phyloP scores from a whole-genome alignment of 352 stramenopile species.

The Globisporangium radiosum region DNA sequence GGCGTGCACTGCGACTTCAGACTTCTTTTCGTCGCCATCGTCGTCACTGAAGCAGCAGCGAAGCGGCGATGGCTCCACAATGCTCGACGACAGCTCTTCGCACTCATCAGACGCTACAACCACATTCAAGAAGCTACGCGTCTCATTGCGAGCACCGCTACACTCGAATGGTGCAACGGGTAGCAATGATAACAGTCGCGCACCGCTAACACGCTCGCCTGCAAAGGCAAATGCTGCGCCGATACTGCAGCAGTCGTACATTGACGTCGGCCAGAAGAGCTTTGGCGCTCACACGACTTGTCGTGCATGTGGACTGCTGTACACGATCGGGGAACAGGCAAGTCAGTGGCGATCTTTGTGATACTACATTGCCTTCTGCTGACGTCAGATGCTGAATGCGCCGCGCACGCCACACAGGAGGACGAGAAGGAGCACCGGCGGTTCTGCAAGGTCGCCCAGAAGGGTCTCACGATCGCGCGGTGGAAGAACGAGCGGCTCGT shows the following conservation, averaged over 20 bases:
- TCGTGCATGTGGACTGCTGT: slow-evolving; percentile 55
- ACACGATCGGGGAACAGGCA: slow-evolving; percentile 57
- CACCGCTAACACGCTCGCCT: slow-evolving; percentile 1
- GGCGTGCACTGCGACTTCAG: background rate
- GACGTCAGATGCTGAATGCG: no score
- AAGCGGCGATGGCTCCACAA: no score
- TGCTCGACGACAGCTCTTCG: no score
- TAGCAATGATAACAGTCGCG: background rate
- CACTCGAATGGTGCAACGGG: slow-evolving; percentile 3
- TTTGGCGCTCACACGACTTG: slow-evolving; percentile 64
- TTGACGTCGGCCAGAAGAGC: slow-evolving; percentile 68
- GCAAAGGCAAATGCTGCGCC: slow-evolving; percentile 10
- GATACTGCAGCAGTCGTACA: slow-evolving; percentile 43
- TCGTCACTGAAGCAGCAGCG: slow-evolving; percentile 7
- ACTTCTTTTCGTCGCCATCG: background rate
- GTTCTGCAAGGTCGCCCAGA: slow-evolving; percentile 41
- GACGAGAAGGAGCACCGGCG: slow-evolving; percentile 65
- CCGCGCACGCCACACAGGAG: slow-evolving; percentile 19
- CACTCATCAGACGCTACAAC: no score
- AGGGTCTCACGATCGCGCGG: slow-evolving; percentile 45
- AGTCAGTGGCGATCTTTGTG: background rate
- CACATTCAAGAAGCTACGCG: background rate
- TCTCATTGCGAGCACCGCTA: slow-evolving; percentile 5
- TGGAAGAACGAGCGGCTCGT: slow-evolving; percentile 65
- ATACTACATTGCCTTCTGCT: no score